A percentile compares a stretch with the other conserved stretches of the same genome.
These are phyloP conservation scores for Chalciporus pseudorubinellus DNA, from an alignment of 768 basidiomycete species.

Conservation along the genomic window DNA sequence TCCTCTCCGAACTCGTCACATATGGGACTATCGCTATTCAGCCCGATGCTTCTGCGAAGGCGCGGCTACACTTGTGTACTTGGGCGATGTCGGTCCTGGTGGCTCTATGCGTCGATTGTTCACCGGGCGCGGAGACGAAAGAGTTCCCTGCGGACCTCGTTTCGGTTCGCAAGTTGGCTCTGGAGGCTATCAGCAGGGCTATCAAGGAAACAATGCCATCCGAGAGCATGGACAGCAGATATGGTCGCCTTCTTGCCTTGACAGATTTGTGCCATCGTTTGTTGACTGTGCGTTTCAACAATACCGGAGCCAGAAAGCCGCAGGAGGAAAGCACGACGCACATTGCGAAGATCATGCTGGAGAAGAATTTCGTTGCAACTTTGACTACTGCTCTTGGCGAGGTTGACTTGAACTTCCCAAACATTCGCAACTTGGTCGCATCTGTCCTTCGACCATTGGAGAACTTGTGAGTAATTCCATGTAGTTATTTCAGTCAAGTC, in stretches of 20 bases:
- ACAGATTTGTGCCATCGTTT: constrained; percentile 87
- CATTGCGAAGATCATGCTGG: constrained; percentile 96
- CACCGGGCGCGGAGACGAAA: constrained; percentile 62
- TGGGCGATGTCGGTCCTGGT: constrained; percentile 91
- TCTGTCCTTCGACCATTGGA: constrained; percentile 88
- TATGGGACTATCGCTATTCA: constrained; percentile 70
- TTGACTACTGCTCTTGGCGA: constrained; percentile 88
- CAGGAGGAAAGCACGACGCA: constrained; percentile 80
- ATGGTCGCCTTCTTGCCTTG: constrained; percentile 84
- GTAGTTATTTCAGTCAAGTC: neutral
- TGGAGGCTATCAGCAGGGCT: constrained; percentile 83
- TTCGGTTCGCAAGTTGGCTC: constrained; percentile 88
- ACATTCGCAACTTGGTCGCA: constrained; percentile 81
- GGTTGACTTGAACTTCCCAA: constrained; percentile 93
- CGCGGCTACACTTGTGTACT: constrained; percentile 64
- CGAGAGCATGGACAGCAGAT: constrained; percentile 69
- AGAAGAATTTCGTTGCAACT: constrained; percentile 91
- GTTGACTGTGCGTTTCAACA: constrained; percentile 72
- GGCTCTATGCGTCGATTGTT: constrained; percentile 88
- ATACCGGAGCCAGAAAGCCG: constrained; percentile 47
- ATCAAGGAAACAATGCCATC: constrained; percentile 73
- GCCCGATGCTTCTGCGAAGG: constrained; percentile 51
- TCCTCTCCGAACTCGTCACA: constrained; percentile 80
- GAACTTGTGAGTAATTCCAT: constrained; percentile 60
- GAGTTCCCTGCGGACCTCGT: constrained; percentile 76